Percentiles rank a stretch among this genome's conserved stretches.
These are phyloP conservation scores for Zizania latifolia DNA, from an alignment of 176 grass and related monocot genomes.

Conservation along the genomic window DNA sequence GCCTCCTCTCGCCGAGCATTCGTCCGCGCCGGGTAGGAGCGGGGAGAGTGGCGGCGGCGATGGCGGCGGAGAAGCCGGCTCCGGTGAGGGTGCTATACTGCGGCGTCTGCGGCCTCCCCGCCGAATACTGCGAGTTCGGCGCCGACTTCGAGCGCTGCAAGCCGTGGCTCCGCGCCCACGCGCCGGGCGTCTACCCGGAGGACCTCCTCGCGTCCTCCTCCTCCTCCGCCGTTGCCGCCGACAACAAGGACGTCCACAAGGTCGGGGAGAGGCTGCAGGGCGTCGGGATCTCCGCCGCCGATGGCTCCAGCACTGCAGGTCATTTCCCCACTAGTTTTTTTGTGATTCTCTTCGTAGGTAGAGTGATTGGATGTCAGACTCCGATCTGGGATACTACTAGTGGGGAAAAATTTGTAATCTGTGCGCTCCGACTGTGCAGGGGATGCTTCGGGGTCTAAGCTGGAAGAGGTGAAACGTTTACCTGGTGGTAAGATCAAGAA, in stretches of 20 bases:
- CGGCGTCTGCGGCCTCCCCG: constrained; percentile 77
- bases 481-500: constrained; percentile 98
- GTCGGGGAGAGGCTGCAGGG: constrained; percentile 63
- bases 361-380: neutral
- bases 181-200: constrained; percentile 80
- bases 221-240: constrained; percentile 17
- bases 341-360: neutral
- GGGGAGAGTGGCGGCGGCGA: neutral
- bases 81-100: constrained; percentile 81
- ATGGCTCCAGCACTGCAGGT: constrained; percentile 36
- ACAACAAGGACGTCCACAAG: constrained; percentile 62
- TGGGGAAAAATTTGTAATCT: neutral
- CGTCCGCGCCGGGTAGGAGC: neutral
- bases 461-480: constrained; percentile 80
- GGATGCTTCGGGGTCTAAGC: constrained; percentile 64
- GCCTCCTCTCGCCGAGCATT: neutral
- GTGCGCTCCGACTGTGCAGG: constrained; percentile 30
- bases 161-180: constrained; percentile 84
- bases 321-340: neutral
- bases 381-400: neutral
- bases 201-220: constrained; percentile 41
- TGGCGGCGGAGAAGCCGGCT: constrained; percentile 68
- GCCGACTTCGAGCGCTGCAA: constrained; percentile 98
- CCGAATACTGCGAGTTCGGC: constrained; percentile 99
- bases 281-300: constrained; percentile 62